Conservation (phyloP, 768 basidiomycete species). For the Lentinula aciculospora region DNA sequence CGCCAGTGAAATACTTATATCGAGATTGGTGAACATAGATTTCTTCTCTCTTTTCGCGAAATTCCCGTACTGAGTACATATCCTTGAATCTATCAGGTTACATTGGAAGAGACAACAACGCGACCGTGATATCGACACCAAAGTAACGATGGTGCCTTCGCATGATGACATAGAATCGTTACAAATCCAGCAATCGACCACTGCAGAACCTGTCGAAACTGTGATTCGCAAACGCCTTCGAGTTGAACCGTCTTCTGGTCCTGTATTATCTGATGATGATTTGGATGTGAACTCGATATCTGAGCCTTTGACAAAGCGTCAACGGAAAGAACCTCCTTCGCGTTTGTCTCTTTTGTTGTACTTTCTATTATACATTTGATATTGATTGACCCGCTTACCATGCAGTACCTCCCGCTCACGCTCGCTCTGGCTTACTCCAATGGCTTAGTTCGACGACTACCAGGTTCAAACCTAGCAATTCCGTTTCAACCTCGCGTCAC, state of each 20-base stretch:
- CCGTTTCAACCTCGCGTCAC: no score
- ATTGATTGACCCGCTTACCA: no score
- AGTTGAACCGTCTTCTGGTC: neutral
- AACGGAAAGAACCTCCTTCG: neutral
- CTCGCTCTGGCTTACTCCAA: neutral
- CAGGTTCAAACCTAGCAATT: neutral
- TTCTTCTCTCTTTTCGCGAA: neutral
- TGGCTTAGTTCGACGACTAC: neutral
- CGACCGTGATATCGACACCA: no score
- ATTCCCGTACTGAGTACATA: neutral
- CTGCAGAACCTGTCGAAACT: neutral
- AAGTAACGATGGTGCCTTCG: no score
- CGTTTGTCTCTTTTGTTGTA: neutral
- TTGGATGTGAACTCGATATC: neutral
- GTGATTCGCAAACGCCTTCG: neutral
- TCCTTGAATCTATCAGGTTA: neutral
- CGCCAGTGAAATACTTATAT: neutral
- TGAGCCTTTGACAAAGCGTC: neutral
- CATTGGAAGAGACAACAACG: neutral
- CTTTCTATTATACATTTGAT: no score
- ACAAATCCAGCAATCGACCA: no score
- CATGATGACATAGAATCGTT: no score
- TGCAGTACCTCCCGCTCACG: neutral
- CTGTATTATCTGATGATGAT: neutral
- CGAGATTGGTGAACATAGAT: neutral